phyloP scores from a whole-genome alignment of 805 yeast genomes.

The Ogataea chonburiensis region DNA sequence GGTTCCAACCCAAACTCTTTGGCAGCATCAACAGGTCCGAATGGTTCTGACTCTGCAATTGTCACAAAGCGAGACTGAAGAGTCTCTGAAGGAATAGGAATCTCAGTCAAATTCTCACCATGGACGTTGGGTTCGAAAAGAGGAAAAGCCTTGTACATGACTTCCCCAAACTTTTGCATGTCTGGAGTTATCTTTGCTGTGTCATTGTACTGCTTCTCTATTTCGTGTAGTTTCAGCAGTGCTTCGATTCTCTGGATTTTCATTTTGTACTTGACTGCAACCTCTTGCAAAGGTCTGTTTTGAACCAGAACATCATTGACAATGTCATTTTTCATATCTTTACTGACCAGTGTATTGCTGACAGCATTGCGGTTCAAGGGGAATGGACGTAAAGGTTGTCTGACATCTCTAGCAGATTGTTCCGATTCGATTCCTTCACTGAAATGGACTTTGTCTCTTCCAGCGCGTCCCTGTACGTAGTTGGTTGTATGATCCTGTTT shows the following conservation, averaged over 20 bases:
- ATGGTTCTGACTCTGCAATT: conserved; percentile 91
- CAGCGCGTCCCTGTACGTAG: conserved; percentile 56
- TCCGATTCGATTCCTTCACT: conserved; percentile 10
- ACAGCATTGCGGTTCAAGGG: conserved; percentile 69
- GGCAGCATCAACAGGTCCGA: conserved; percentile 96
- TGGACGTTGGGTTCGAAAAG: conserved; percentile 48
- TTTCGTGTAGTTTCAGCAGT: conserved; percentile 60
- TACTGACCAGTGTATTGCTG: conserved; percentile 62
- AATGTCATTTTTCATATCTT: conserved; percentile 59
- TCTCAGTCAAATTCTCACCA: conserved; percentile 85
- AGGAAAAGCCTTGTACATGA: conserved; percentile 82
- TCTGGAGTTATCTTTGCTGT: conserved; percentile 56
- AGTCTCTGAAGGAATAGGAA: conserved; percentile 85
- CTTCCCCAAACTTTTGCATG: conserved; percentile 53
- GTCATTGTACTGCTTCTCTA: conserved; percentile 62
- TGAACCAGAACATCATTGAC: conserved; percentile 48
- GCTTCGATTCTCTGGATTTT: conserved; percentile 89
- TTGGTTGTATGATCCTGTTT: conserved; percentile 69
- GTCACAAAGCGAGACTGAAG: conserved; percentile 79
- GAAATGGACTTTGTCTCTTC: conserved; percentile 36
- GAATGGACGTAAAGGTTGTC: conserved; percentile 65
- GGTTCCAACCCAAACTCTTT: conserved; percentile 77
- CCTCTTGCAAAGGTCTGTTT: conserved; percentile 61
- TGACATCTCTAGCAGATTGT: conserved; percentile 10
- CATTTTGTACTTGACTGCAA: conserved; percentile 75